Percentiles rank a stretch among this genome's conserved stretches.
These are phyloP conservation scores for Phytopythium vexans DNA, from an alignment of 352 stramenopile genomes.

Conservation along the genomic window DNA sequence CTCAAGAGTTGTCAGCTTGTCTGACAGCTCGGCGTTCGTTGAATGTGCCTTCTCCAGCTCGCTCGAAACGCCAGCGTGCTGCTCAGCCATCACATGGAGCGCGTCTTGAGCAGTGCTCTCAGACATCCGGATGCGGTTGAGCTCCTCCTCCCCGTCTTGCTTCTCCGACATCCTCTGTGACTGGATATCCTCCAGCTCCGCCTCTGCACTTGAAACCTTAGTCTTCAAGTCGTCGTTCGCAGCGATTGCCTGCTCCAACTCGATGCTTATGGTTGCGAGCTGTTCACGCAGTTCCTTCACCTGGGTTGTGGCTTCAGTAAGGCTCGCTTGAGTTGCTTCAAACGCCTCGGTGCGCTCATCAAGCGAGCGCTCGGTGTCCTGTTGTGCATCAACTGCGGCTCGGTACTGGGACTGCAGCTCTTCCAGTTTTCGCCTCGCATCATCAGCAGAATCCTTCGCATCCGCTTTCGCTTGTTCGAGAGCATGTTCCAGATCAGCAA, in stretches of 20 bases:
- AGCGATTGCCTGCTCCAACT: background rate
- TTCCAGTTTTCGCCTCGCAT: no score
- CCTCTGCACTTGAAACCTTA: constrained; percentile 5
- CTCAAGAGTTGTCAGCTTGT: constrained; percentile 5
- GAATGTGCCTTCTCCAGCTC: constrained; percentile 3
- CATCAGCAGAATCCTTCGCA: no score
- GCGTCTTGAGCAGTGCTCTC: constrained; percentile 6
- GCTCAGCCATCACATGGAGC: constrained; percentile 6
- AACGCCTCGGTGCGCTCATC: background rate
- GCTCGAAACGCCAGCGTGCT: constrained; percentile 1
- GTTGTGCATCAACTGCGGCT: no score
- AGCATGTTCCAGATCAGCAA: no score
- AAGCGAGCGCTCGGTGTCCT: no score
- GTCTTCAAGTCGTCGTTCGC: background rate
- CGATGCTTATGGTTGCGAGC: background rate
- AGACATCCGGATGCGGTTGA: constrained; percentile 9
- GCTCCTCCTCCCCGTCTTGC: constrained; percentile 7
- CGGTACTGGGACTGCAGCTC: no score
- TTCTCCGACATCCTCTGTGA: constrained; percentile 6
- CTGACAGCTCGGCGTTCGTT: background rate
- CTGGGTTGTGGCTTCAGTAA: background rate
- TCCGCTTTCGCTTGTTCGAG: no score
- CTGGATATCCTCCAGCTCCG: constrained; percentile 13
- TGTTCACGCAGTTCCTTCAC: background rate
- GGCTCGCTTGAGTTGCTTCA: background rate